These are phyloP conservation scores for Gymnopilus junonius DNA, from an alignment of 768 basidiomycete genomes.

Conservation along the genomic window DNA sequence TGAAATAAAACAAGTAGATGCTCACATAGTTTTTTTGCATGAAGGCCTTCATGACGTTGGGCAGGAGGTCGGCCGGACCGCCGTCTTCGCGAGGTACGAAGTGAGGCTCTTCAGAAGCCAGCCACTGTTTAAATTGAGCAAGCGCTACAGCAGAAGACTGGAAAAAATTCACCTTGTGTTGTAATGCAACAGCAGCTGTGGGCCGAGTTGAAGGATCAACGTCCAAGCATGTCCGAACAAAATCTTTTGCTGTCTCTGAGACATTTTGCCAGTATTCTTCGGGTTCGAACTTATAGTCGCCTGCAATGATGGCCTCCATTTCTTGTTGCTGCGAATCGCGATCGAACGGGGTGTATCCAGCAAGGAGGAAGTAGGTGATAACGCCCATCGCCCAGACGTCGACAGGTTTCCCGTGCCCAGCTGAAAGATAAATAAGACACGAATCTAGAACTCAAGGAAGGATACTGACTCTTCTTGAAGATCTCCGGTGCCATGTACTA, in stretches of 20 bases:
- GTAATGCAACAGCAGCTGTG: conserved; percentile 73
- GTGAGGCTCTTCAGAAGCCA: conserved; percentile 70
- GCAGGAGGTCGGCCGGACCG: conserved; percentile 77
- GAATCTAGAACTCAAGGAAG: background rate
- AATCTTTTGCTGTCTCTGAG: conserved; percentile 80
- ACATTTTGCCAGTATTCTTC: conserved; percentile 88
- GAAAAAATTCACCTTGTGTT: conserved; percentile 57
- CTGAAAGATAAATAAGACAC: conserved; percentile 36
- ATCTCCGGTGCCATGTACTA: conserved; percentile 97
- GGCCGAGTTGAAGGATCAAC: conserved; percentile 82
- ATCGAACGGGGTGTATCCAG: conserved; percentile 96
- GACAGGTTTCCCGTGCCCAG: conserved; percentile 95
- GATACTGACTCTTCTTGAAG: conserved; percentile 78
- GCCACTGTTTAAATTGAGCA: conserved; percentile 73
- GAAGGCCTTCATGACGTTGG: conserved; percentile 88
- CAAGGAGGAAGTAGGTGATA: conserved; percentile 94
- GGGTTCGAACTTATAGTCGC: conserved; percentile 85
- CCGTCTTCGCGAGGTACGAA: conserved; percentile 68
- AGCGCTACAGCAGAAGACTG: background rate
- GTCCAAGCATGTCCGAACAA: conserved; percentile 83
- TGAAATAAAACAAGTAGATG: background rate
- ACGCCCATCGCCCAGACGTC: conserved; percentile 99
- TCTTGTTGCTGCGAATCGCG: conserved; percentile 86
- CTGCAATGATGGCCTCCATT: conserved; percentile 94
- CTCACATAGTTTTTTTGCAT: conserved; percentile 84